Base-by-base conservation (phyloP, 768 basidiomycete species). In the Austroboletus eburneus region DNA sequence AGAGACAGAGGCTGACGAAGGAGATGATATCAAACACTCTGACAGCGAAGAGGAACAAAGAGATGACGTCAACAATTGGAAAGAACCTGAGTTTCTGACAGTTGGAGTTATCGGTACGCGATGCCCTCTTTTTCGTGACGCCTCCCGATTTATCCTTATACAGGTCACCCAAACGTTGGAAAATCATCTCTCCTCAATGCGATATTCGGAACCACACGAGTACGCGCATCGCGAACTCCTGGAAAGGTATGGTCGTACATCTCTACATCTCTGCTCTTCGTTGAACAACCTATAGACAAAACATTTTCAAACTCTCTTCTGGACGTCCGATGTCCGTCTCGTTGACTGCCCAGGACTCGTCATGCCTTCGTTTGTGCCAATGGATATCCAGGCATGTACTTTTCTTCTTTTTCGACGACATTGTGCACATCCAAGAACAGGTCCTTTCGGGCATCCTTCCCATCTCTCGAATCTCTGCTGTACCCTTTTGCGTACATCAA, bases 311-410 rank as follows among this genome's bases (percentile, higher is more conserved):
- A 97, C 94, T 1, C 76, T 95, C 35, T 95, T 86, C 65, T 90
- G 85, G 85, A 91, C 89, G 21, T 67, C 76, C 2, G 82, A 91
- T 50, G 78, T 98, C 50, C 86, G 91, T 38, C 76, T 98, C 9
- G 91, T 92, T 30, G 95, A 98, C 66, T 98, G 95, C 58, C 95
- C 95, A 0, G 95, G 95, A 9, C 78, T 98, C 14, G 91, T 97
- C 3, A 83, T 95, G 74, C 95, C 95, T 9, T 86, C 82, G 50
- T 75, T 76, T 56, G 78, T 85, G 5, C 87, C 83, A 9, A 81
- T 91, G 81, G 89, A 92, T 64, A 77, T 83, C 61, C 91, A 94
- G 71, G 87, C 83, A 54, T 17, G 63, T 29, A 3, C 10, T 12
- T 18, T 5, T 16, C 13, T 39, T 22, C 2, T 7, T 39, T 36